Base-by-base conservation (phyloP, 441 rosid genomes). In the Pelargonium cotyledonis region DNA sequence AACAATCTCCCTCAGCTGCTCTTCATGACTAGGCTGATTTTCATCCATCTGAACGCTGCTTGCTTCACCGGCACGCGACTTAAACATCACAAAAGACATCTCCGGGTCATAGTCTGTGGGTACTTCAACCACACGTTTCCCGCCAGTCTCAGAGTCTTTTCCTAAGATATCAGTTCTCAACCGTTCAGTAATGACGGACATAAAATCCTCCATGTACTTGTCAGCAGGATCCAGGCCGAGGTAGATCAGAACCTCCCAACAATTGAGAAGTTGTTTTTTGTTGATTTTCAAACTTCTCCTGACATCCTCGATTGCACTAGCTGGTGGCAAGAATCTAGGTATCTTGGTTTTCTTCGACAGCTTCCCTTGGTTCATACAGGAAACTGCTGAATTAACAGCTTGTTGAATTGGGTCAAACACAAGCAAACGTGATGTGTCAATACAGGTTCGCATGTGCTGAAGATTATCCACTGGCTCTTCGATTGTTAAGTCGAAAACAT, bases 211-310 rank as follows among this genome's bases (percentile, higher is more conserved):
- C 81, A 89, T 78, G 78, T 77, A 78, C 70, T 85, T 86, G 69
- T 90, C 90, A 2, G 77, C 65, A 1, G 85, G 79, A 67, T 80
- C 80, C 19, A 91, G 91, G 2, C 84, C 90, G 5, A 91, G 83
- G 73, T 86, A 91, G 69, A 95, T 80, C 72, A 95, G 79, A 72
- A 95, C 77, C 82, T 91, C 99, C 99, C 99, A 95, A 73, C 99
- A 95, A 43, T 85, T 91, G 69, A 88, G 85, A 69, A 95, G 84
- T 77, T 95, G 99, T 66, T 85, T 95, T 84, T 76, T 91, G 86
- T 95, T 95, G 76, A 91, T 95, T 81, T 91, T 91, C 85, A 90
- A 77, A 71, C 60, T 70, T 75, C 81, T 87, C 55, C 94, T 76
- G 58, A 85, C 96, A 64, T 83, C 79, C 68, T 91, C 94, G 5